Evolutionary conservation across 164 flowering plant genomes (phyloP).

Genomic region (Chimonanthus salicifolius): DNA sequence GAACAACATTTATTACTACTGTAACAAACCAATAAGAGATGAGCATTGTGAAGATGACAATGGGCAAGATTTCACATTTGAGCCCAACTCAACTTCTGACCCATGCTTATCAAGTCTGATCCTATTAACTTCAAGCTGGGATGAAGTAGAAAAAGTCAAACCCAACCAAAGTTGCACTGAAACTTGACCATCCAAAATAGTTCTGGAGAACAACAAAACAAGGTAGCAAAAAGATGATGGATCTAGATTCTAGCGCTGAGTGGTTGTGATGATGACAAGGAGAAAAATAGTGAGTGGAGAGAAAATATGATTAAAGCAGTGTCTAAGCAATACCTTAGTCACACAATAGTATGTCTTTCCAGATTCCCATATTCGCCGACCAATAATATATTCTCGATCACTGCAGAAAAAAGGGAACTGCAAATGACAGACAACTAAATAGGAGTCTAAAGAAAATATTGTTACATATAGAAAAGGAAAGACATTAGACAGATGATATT

Average conservation of each 20-base stretch:
- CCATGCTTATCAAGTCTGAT: no score
- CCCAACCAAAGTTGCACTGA: no score
- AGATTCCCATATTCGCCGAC: constrained; percentile 91
- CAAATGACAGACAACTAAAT: constrained; percentile 21
- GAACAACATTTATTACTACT: no score
- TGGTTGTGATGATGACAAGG: no score
- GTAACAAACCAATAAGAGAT: no score
- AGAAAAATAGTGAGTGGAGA: neutral
- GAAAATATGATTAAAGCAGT: neutral
- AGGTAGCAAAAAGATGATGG: no score
- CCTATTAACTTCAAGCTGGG: no score
- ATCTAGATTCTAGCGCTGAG: no score
- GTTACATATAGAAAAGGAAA: neutral
- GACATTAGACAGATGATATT: neutral
- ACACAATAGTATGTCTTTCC: constrained; percentile 73
- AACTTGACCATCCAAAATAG: neutral
- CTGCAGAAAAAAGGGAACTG: constrained; percentile 99
- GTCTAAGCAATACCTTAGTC: constrained; percentile 60
- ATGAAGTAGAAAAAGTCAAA: no score
- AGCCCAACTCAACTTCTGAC: no score
- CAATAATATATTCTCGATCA: constrained; percentile 90
- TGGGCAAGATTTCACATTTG: no score
- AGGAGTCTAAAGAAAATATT: constrained; percentile 5
- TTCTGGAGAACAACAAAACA: neutral
- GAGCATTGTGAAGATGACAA: no score